Evolutionary conservation across 1,139 yeast genomes (phyloP), one percentile per base, ranked within the genome.

Genomic region (Suhomyces bribrorum): DNA sequence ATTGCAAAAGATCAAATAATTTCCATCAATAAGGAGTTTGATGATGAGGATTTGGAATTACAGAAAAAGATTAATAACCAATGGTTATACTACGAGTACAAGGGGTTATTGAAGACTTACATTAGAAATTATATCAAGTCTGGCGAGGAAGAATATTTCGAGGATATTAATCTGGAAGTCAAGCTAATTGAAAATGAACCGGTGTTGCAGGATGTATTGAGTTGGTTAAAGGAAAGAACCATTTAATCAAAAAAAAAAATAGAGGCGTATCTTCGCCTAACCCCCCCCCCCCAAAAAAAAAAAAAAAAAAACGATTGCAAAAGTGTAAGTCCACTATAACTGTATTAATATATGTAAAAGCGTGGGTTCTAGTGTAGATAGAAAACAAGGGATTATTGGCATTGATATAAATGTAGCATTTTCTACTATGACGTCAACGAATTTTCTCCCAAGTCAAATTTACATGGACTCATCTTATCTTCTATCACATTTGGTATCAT

Each of bases 61-160:
- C 54, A 59, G 53, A 29, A 32, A 5, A 57, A 49, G 22, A 58
- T 63, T 26, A 75, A 72, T 49, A 46, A 53, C 28, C 70, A 69
- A 48, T 72, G 77, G 76, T 55, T 71, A 26, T 64, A 61, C 46
- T 70, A 64, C 49, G 77, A 72, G 39, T 72, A 71, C 53, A 52
- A 62, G 37, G 75, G 75, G 1, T 59, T 72, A 45, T 58, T 69
- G 48, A 71, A 70, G 51, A 59, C 69, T 14, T 68, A 66, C 44
- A 57, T 66, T 31, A 58, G 77, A 49, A 63, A 59, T 44, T 64
- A 54, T 39, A 44, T 54, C 43, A 50, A 50, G 37, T 48, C 48
- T 34, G 46, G 48, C 15, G 38, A 47, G 14, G 46, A 47, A 3
- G 54, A 49, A 14, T 54, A 53, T 26, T 34, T 56, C 22, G 61